Evolutionary conservation across 805 yeast species (phyloP).

Genomic region (Middelhovenomyces tepae): DNA sequence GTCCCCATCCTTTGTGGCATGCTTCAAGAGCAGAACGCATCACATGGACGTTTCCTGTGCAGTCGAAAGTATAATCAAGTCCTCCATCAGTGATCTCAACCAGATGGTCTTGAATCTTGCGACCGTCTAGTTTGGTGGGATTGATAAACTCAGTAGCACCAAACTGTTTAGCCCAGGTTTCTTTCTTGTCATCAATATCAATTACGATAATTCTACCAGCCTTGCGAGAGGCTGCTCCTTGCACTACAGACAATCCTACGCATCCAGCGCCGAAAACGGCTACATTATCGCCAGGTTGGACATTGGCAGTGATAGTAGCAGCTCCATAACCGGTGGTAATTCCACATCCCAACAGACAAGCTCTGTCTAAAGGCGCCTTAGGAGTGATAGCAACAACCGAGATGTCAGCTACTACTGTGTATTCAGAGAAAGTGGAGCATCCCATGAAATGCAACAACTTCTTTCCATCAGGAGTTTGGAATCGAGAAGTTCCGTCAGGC

Average conservation of each 20-base stretch:
- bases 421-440: slow-evolving; percentile 92
- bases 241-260: slow-evolving; percentile 92
- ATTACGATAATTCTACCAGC: slow-evolving; percentile 74
- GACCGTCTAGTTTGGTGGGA: slow-evolving; percentile 68
- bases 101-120: slow-evolving; percentile 71
- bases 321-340: slow-evolving; percentile 98
- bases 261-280: slow-evolving; percentile 98
- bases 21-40: slow-evolving; percentile 97
- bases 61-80: slow-evolving; percentile 89
- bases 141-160: slow-evolving; percentile 95
- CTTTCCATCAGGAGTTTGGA: slow-evolving; percentile 67
- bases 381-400: slow-evolving; percentile 89
- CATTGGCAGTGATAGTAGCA: slow-evolving; percentile 87
- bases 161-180: slow-evolving; percentile 76
- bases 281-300: slow-evolving; percentile 83
- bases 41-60: slow-evolving; percentile 92
- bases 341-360: slow-evolving; percentile 96
- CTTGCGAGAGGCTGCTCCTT: slow-evolving; percentile 80
- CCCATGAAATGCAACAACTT: slow-evolving; percentile 93
- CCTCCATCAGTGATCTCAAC: slow-evolving; percentile 95
- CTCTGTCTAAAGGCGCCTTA: slow-evolving; percentile 73
- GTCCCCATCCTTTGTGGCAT: slow-evolving; percentile 99
- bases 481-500: slow-evolving; percentile 97
- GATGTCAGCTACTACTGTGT: slow-evolving; percentile 96
- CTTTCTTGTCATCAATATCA: slow-evolving; percentile 78